A percentile compares a stretch with the other conserved stretches of the same genome.
These are phyloP conservation scores for Tylopilus sp. DNA, from an alignment of 1,284 basidiomycete genomes.

Conservation along the genomic window DNA sequence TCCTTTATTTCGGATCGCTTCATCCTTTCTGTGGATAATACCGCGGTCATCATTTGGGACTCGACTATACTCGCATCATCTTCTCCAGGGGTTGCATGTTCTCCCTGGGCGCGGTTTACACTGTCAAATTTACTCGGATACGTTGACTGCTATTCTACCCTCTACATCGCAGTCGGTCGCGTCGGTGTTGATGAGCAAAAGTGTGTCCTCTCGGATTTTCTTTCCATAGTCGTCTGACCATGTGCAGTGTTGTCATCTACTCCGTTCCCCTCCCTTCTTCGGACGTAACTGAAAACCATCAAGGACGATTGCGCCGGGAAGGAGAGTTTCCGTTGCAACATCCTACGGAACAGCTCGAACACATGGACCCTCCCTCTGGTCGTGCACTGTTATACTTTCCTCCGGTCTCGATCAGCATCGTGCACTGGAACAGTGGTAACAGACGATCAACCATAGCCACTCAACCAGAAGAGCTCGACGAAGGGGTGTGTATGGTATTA, in stretches of 20 bases:
- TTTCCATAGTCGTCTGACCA: neutral
- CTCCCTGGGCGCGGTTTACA: slow-evolving; percentile 13
- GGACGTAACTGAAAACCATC: neutral
- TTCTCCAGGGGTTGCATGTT: neutral
- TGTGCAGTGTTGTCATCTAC: slow-evolving; percentile 14
- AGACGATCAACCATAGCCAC: slow-evolving; percentile 14
- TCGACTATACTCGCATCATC: neutral
- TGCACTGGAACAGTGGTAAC: slow-evolving; percentile 22
- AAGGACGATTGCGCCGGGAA: slow-evolving; percentile 2
- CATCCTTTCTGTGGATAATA: slow-evolving; percentile 18
- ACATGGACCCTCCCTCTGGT: slow-evolving; percentile 16
- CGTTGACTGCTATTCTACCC: slow-evolving; percentile 1
- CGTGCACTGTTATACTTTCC: slow-evolving; percentile 15
- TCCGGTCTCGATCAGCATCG: slow-evolving; percentile 11
- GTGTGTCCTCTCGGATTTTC: slow-evolving; percentile 6
- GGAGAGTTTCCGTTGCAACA: slow-evolving; percentile 14
- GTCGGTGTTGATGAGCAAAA: neutral
- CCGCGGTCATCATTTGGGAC: slow-evolving; percentile 19
- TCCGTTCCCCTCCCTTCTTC: slow-evolving; percentile 10
- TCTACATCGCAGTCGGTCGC: slow-evolving; percentile 13
- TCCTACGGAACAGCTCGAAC: slow-evolving; percentile 9
- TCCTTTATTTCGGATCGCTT: slow-evolving; percentile 25
- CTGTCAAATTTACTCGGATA: slow-evolving; percentile 11
- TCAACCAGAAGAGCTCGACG: slow-evolving; percentile 5
- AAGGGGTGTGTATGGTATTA: slow-evolving; percentile 12